Conservation (phyloP, 148 eudicot genomes). For the Fagopyrum esculentum region DNA sequence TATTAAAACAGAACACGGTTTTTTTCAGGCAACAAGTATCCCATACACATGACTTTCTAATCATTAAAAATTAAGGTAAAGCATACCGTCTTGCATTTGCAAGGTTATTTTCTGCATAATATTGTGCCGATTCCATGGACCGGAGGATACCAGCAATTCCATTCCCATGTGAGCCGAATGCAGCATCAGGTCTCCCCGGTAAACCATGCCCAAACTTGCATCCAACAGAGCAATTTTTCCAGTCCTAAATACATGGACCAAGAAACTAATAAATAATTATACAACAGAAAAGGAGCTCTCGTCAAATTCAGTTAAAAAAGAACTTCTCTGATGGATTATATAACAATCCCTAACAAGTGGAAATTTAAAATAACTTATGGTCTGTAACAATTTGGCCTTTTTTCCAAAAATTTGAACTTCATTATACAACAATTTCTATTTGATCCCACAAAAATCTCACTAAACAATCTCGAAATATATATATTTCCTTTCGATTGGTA, state of each 20-base stretch:
- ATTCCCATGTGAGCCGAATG: slow-evolving; percentile 47
- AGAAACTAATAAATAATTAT: not conserved
- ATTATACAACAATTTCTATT: too few relatives aligned
- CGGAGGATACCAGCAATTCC: slow-evolving; percentile 57
- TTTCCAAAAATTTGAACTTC: not conserved
- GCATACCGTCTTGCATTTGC: slow-evolving; percentile 91
- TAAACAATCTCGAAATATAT: too few relatives aligned
- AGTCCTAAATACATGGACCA: slow-evolving; percentile 39
- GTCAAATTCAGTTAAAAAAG: not conserved
- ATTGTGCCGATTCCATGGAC: slow-evolving; percentile 91
- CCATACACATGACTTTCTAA: not conserved
- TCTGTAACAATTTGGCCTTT: not conserved
- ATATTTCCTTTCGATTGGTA: too few relatives aligned
- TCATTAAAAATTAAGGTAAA: not conserved
- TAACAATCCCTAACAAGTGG: not conserved
- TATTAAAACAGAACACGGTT: not conserved
- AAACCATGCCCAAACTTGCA: slow-evolving; percentile 61
- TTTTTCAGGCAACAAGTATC: not conserved
- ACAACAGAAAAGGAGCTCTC: not conserved
- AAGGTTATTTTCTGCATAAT: slow-evolving; percentile 72
- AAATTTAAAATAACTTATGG: not conserved
- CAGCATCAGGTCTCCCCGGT: slow-evolving; percentile 61
- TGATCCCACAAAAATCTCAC: too few relatives aligned
- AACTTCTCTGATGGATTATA: not conserved
- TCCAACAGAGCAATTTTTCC: slow-evolving; percentile 71